Conservation (phyloP, 2,329 filamentous ascomycete genomes). For the Diaporthe humulicola region DNA sequence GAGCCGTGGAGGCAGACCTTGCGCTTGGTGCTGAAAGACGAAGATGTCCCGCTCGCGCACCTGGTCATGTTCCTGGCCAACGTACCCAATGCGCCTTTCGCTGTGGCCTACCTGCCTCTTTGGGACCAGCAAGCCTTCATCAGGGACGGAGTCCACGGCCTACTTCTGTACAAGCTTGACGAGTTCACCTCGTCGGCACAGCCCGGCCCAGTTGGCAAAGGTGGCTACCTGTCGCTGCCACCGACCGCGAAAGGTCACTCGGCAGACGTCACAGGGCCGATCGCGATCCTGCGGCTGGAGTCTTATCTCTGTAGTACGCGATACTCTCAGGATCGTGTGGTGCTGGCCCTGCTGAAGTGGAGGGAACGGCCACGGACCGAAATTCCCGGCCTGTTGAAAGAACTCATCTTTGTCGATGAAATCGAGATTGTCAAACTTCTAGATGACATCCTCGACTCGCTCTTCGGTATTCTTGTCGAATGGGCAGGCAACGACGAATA, state of each 20-base stretch:
- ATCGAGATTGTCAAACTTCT: slow-evolving; percentile 98
- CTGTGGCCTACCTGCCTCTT: slow-evolving; percentile 90
- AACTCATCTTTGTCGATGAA: slow-evolving; percentile 93
- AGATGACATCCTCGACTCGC: slow-evolving; percentile 87
- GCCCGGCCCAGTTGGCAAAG: slow-evolving; percentile 75
- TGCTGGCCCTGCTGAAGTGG: slow-evolving; percentile 90
- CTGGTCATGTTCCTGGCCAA: slow-evolving; percentile 92
- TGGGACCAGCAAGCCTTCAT: slow-evolving; percentile 95
- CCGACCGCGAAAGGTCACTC: slow-evolving; percentile 79
- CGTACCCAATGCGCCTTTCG: slow-evolving; percentile 88
- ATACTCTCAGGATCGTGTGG: slow-evolving; percentile 91
- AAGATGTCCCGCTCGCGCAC: slow-evolving; percentile 86
- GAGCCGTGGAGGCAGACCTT: slow-evolving; percentile 91
- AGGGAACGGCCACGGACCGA: slow-evolving; percentile 80
- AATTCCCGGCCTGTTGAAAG: slow-evolving; percentile 80
- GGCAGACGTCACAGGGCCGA: slow-evolving; percentile 82
- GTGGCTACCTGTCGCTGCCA: slow-evolving; percentile 87
- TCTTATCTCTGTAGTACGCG: slow-evolving; percentile 95
- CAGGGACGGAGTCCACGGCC: slow-evolving; percentile 83
- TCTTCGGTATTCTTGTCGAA: slow-evolving; percentile 93
- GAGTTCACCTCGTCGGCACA: slow-evolving; percentile 83
- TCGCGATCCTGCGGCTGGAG: slow-evolving; percentile 83
- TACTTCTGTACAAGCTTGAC: slow-evolving; percentile 91
- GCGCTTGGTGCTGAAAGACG: slow-evolving; percentile 81
- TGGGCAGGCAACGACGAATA: slow-evolving; percentile 92